A percentile compares a stretch with the other conserved stretches of the same genome.
These are phyloP conservation scores for Onygenales sp. DNA, from an alignment of 2,329 filamentous ascomycete genomes.

Conservation along the genomic window DNA sequence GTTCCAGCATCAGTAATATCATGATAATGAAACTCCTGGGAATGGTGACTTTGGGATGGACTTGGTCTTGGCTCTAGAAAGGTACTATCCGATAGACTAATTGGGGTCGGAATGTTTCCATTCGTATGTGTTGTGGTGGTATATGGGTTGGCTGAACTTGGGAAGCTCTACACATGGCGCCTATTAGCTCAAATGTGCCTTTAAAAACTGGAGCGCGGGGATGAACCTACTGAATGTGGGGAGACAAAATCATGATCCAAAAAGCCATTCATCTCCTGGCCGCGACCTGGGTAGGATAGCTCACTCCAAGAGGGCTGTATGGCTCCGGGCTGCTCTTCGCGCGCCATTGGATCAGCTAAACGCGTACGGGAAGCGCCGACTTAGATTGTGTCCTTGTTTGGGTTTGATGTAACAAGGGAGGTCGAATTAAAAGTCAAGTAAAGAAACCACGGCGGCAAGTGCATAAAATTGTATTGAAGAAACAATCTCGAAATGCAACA, in stretches of 20 bases:
- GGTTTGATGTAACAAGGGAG: not conserved
- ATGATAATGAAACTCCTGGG: slow-evolving; percentile 28
- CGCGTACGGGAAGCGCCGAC: not conserved
- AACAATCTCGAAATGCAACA: not conserved
- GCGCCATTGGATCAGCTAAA: not conserved
- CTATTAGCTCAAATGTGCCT: slow-evolving; percentile 2
- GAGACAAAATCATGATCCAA: slow-evolving; percentile 10
- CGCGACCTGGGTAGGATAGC: slow-evolving; percentile 6
- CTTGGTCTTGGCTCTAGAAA: slow-evolving; percentile 23
- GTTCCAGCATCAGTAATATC: slow-evolving; percentile 19
- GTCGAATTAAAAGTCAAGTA: not conserved
- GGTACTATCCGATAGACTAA: slow-evolving; percentile 29
- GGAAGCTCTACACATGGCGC: slow-evolving; percentile 13
- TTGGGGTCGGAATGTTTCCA: slow-evolving; percentile 25
- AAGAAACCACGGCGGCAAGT: not conserved
- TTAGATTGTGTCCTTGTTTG: not conserved
- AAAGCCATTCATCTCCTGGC: slow-evolving; percentile 3
- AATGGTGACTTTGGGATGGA: slow-evolving; percentile 27
- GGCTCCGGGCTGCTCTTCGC: slow-evolving; percentile 2
- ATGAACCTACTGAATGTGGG: slow-evolving; percentile 8
- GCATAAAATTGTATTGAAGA: not conserved
- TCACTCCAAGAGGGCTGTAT: slow-evolving; percentile 7
- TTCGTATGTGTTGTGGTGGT: slow-evolving; percentile 22
- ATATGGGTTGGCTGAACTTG: slow-evolving; percentile 22
- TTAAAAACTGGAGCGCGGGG: not conserved